Base-by-base conservation (phyloP, 2,329 filamentous ascomycete genomes). In the Cladobotryum mycophilum region DNA sequence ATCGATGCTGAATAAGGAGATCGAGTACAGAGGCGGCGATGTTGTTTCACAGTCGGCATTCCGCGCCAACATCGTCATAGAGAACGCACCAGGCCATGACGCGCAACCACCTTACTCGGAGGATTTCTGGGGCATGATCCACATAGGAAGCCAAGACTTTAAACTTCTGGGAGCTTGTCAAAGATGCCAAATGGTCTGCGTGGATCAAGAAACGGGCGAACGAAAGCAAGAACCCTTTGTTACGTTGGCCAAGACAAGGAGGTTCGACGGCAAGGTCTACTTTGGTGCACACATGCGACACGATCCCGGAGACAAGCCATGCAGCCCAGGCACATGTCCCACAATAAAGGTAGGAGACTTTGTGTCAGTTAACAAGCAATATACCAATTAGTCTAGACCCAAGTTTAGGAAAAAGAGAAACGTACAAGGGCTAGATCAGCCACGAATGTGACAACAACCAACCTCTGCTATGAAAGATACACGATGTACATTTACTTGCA, bases 151-250 rank as follows among this genome's bases (percentile, higher is more conserved):
- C 2, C 76, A 84, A 52, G 67, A 70, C 9, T 87, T 89, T 60
- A 76, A 86, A 54, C 81, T 95, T 61, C 70, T 97, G 4, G 92
- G 91, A 1, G 81, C 87, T 3, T 99, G 93, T 62, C 81, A 89
- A 53, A 76, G 93, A 53, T 99, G 93, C 60, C 90, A 96, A 66
- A 97, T 99, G 91, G 86, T 99, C 9, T 96, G 92, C 64, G 82
- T 97, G 42, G 85, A 99, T 62, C 93, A 96, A 66, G 74, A 82
- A 43, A 96, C 86, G 12, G 90, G 84, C 0, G 76, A 82, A 55
- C 87, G 83, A 65, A 82, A 84, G 56, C 82, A 89, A 55, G 93
- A 97, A 66, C 93, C 93, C 0, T 95, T 93, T 63, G 80, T 87
- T 3, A 96, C 90, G 1, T 71, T 99, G 52, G 85, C 88, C 2